Conservation (phyloP, 257 asterid genomes). For the Solanum arcanum region DNA sequence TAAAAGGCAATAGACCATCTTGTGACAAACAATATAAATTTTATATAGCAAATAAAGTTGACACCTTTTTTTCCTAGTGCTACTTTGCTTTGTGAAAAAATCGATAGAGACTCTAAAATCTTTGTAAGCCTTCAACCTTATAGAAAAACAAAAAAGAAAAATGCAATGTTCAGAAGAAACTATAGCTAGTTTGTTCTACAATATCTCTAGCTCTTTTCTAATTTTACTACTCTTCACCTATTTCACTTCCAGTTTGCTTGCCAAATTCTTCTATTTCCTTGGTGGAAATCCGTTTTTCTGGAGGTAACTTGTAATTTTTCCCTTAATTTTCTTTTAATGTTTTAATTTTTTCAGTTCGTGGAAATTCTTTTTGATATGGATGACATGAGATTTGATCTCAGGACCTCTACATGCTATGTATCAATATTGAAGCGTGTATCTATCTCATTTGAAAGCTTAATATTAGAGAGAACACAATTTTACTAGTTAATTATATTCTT, state of each 20-base stretch:
- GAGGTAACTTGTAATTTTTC: conserved; percentile 26
- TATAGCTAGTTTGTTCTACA: conserved; percentile 64
- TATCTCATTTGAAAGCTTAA: not conserved
- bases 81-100: conserved; percentile 32
- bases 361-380: not conserved
- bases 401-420: not conserved
- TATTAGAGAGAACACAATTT: not conserved
- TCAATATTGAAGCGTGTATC: not conserved
- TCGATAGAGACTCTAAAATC: conserved; percentile 16
- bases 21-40: conserved; percentile 11
- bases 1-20: conserved; percentile 5
- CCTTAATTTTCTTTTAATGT: not conserved
- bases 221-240: conserved; percentile 74
- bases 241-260: conserved; percentile 59
- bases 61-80: conserved; percentile 21
- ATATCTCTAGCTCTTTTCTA: conserved; percentile 51
- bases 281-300: conserved; percentile 64
- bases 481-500: not conserved
- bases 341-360: not conserved
- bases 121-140: not conserved
- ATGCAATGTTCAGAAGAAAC: conserved; percentile 66
- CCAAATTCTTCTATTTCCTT: conserved; percentile 47
- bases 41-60: conserved; percentile 43
- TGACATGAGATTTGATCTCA: not conserved
- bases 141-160: conserved; percentile 12